Conservation (phyloP, 2,329 filamentous ascomycete species). For the Curvularia sp. region DNA sequence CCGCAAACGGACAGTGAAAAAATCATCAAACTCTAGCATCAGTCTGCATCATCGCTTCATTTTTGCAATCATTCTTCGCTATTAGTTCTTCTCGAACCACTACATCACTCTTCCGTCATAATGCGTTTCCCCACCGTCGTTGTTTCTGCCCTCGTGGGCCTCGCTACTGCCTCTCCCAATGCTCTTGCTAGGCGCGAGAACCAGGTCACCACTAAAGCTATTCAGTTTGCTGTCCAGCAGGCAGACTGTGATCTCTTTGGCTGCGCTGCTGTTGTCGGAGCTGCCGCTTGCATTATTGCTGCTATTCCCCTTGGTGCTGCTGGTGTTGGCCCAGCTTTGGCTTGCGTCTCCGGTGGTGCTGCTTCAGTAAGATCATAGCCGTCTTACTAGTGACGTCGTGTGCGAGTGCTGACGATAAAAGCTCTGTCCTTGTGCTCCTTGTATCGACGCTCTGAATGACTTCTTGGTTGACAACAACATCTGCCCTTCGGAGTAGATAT, state of each 20-base stretch:
- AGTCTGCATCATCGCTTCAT: slow-evolving; percentile 8
- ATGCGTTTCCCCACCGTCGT: slow-evolving; percentile 21
- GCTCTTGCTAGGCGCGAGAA: slow-evolving; percentile 13
- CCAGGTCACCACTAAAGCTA: slow-evolving; percentile 15
- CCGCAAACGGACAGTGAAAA: not conserved
- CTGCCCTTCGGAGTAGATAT: slow-evolving; percentile 3
- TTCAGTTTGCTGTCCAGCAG: slow-evolving; percentile 12
- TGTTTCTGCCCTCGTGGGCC: slow-evolving; percentile 15
- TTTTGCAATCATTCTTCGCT: slow-evolving; percentile 4
- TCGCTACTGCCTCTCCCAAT: slow-evolving; percentile 15
- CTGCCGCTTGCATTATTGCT: slow-evolving; percentile 12
- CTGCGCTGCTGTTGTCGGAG: slow-evolving; percentile 15
- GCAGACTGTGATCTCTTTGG: slow-evolving; percentile 15
- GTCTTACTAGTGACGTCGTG: not conserved
- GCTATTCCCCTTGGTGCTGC: slow-evolving; percentile 10
- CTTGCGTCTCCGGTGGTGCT: slow-evolving; percentile 10
- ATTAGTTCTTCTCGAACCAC: not conserved
- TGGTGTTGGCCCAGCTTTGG: slow-evolving; percentile 10
- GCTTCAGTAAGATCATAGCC: slow-evolving; percentile 10
- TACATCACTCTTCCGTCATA: not conserved
- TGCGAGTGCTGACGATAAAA: not conserved
- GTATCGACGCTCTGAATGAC: slow-evolving; percentile 12
- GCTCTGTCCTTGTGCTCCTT: slow-evolving; percentile 17
- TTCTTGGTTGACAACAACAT: slow-evolving; percentile 17
- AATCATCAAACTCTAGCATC: slow-evolving; percentile 8